phyloP scores from a whole-genome alignment of 108 stramenopile species.

The Cylindrotheca fusiformis region DNA sequence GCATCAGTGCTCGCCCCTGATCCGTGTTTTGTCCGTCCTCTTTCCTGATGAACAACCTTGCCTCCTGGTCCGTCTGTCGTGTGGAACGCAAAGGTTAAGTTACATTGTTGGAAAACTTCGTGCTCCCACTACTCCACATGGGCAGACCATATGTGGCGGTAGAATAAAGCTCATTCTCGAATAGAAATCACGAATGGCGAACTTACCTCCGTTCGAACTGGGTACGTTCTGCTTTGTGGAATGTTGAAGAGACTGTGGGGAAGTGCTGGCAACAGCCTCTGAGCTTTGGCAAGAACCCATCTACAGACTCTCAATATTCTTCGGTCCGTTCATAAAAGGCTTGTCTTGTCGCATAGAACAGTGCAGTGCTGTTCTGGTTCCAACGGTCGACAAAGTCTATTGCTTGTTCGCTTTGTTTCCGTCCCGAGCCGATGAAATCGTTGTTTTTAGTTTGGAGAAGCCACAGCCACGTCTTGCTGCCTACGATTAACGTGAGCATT shows the following conservation, averaged over 20 bases:
- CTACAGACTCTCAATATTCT: too few species aligned
- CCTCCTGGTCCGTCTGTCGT: background rate
- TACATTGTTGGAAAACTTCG: background rate
- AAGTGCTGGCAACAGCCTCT: background rate
- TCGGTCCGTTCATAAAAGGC: too few species aligned
- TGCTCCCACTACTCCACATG: background rate
- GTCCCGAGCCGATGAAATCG: too few species aligned
- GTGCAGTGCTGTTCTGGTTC: too few species aligned
- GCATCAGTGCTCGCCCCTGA: conserved; percentile 11
- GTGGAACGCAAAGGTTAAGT: background rate
- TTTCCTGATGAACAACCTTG: background rate
- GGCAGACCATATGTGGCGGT: too few species aligned
- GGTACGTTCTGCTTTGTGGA: background rate
- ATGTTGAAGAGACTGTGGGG: background rate
- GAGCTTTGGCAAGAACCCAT: conserved; percentile 28
- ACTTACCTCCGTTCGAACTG: background rate
- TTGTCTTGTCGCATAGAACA: too few species aligned
- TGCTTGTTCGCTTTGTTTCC: too few species aligned
- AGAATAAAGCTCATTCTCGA: background rate
- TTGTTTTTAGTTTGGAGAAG: too few species aligned
- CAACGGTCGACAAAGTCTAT: too few species aligned
- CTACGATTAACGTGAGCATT: too few species aligned
- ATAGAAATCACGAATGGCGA: background rate
- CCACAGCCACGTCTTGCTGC: too few species aligned
- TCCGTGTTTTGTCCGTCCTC: conserved; percentile 1